Percentiles rank a stretch among this genome's conserved stretches.
These are phyloP conservation scores for Exophiala sp. DNA, from an alignment of 2,329 filamentous ascomycete species.

Conservation along the genomic window DNA sequence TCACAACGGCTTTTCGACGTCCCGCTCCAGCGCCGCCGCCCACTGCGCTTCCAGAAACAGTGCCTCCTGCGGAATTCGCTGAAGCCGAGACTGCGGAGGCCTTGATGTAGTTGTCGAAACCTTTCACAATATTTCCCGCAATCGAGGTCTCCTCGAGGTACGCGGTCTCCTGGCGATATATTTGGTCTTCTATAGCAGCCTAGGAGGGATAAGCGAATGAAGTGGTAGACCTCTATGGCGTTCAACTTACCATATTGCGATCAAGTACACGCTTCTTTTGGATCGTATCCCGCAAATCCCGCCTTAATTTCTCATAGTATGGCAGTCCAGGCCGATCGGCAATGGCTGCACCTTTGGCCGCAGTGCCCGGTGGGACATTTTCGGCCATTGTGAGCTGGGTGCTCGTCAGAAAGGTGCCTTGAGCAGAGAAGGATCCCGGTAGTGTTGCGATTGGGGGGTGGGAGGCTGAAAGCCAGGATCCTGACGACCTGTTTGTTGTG, in stretches of 20 bases:
- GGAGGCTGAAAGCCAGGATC: neutral
- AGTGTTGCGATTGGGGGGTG: neutral
- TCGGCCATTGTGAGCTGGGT: conserved; percentile 36
- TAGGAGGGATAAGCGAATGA: conserved; percentile 32
- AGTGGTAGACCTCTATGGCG: neutral
- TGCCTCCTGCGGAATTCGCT: conserved; percentile 48
- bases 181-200: conserved; percentile 67
- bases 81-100: conserved; percentile 52
- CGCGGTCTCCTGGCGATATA: conserved; percentile 72
- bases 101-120: conserved; percentile 98
- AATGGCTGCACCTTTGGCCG: conserved; percentile 20
- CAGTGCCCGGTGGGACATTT: conserved; percentile 35
- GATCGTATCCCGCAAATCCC: conserved; percentile 61
- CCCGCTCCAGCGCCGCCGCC: conserved; percentile 31
- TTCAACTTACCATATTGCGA: conserved; percentile 49
- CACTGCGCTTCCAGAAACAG: conserved; percentile 31
- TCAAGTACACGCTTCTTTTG: conserved; percentile 60
- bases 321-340: conserved; percentile 45
- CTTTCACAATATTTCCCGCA: conserved; percentile 90
- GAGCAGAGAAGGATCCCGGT: neutral
- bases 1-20: conserved; percentile 42
- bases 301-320: conserved; percentile 67
- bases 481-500: conserved; percentile 1
- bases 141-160: conserved; percentile 86
- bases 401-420: neutral